Conservation (phyloP, 2,329 filamentous ascomycete species). For the Claviceps maximensis region DNA sequence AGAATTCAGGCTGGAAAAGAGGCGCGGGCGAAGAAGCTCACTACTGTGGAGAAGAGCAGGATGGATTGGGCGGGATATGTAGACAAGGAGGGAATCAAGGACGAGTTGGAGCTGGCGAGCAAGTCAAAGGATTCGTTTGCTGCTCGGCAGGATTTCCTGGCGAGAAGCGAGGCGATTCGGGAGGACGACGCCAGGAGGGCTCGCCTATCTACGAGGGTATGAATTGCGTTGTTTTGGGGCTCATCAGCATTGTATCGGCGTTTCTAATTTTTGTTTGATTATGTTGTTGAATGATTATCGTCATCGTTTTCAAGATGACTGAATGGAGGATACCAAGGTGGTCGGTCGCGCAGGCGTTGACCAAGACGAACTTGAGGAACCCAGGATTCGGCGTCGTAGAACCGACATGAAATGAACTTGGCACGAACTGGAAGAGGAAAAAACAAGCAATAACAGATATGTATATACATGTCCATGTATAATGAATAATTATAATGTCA, state of each 20-base stretch:
- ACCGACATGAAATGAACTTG: background rate
- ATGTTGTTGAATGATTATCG: background rate
- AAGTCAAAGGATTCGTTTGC: conserved; percentile 52
- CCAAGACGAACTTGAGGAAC: background rate
- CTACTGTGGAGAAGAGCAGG: conserved; percentile 57
- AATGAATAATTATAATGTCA: background rate
- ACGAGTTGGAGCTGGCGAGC: conserved; percentile 52
- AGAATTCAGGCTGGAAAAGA: conserved; percentile 34
- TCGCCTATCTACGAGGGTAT: conserved; percentile 29
- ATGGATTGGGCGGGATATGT: conserved; percentile 64
- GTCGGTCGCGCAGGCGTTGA: background rate
- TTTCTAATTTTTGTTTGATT: background rate
- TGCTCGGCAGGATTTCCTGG: conserved; percentile 50
- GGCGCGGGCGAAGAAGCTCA: conserved; percentile 49
- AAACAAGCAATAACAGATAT: background rate
- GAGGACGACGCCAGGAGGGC: conserved; percentile 47
- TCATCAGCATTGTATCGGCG: background rate
- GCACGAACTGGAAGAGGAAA: background rate
- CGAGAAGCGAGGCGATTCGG: conserved; percentile 47
- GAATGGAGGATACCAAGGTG: background rate
- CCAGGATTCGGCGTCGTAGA: background rate
- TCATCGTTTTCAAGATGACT: background rate
- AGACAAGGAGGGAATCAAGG: conserved; percentile 56
- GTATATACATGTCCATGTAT: background rate
- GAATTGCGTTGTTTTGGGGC: conserved; percentile 2